Percentiles rank a stretch among this genome's conserved stretches.
These are phyloP conservation scores for Mallotus nudiflorus DNA, from an alignment of 345 rosid genomes.

Conservation along the genomic window DNA sequence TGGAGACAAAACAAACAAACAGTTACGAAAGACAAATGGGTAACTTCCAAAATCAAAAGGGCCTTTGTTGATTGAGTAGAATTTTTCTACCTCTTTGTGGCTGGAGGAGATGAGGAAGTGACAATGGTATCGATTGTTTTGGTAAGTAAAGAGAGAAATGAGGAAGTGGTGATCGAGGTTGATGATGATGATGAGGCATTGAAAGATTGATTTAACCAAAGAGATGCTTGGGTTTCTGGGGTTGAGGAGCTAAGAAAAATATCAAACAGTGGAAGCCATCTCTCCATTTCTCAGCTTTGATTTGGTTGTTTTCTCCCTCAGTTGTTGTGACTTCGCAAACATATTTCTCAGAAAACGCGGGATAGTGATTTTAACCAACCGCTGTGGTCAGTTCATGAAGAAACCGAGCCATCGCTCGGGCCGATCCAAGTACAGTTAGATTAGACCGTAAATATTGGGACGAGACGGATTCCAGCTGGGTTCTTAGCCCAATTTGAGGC, in stretches of 20 bases:
- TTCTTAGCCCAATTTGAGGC: no score
- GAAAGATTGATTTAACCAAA: constrained; percentile 58
- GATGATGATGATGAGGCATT: constrained; percentile 33
- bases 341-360: no score
- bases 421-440: no score
- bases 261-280: constrained; percentile 64
- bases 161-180: constrained; percentile 50
- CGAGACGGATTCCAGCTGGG: no score
- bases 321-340: no score
- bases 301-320: neutral
- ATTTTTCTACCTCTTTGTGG: constrained; percentile 38
- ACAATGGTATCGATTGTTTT: constrained; percentile 30
- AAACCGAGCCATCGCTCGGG: no score
- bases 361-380: no score
- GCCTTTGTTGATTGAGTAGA: no score
- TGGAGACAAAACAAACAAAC: constrained; percentile 14
- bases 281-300: constrained; percentile 44
- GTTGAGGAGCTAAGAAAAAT: constrained; percentile 56
- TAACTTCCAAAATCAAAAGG: no score
- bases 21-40: constrained; percentile 7
- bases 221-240: constrained; percentile 72
- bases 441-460: no score
- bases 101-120: constrained; percentile 32
- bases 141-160: constrained; percentile 57
- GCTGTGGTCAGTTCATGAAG: no score